Evolutionary conservation across 202 grass and related monocot genomes (phyloP), one percentile per base, ranked within the genome.

Genomic region (Dendrocalamus latiflorus): DNA sequence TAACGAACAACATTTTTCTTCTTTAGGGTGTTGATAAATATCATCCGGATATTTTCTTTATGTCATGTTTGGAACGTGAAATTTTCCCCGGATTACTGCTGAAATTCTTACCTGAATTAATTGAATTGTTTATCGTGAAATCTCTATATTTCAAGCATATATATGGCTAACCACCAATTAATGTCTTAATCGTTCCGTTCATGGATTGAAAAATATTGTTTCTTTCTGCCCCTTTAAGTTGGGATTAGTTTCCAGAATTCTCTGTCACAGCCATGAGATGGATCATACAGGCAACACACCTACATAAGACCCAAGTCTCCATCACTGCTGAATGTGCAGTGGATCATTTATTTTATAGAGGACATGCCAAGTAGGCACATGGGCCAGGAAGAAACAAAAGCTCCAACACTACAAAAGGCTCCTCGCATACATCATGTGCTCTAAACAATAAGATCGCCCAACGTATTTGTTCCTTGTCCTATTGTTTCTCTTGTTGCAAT

Each of bases 391-490:
- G 39, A 59, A 58, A 34, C 65, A 69, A 57, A 69, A 57, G 66
- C 14, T 34, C 8, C 18, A 38, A 2, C 15, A 3, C 62, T 8
- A 3, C 3, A 38, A 3, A 1, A 18, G 16, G 4, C 30, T 65
- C 22, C 58, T 14, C 13, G 25, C 25, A 6, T 26, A 26, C 22
- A 26, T 59, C 56, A 59, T 59, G 56, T 26, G 24, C 22, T 26
- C 68, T 24, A 70, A 49, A 45, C 68, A 49, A 48, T 51, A 76
- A 81, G 82, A 89, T 71, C 68, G 51, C 70, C 86, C 75, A 84
- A 17, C 58, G 45, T 75, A 72, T 81, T 65, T 80, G 68, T 9
- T 84, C 21, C 76, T 88, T 88, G 80, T 74, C 86, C 50, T 54
- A 79, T 75, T 15, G 41, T 57, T 78, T 3, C 69, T 22, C 45